Percentiles rank a stretch among this genome's conserved stretches.
Evolutionary conservation across 163 green algal genomes (phyloP).

Genomic region (Trebouxia gelatinosa): DNA sequence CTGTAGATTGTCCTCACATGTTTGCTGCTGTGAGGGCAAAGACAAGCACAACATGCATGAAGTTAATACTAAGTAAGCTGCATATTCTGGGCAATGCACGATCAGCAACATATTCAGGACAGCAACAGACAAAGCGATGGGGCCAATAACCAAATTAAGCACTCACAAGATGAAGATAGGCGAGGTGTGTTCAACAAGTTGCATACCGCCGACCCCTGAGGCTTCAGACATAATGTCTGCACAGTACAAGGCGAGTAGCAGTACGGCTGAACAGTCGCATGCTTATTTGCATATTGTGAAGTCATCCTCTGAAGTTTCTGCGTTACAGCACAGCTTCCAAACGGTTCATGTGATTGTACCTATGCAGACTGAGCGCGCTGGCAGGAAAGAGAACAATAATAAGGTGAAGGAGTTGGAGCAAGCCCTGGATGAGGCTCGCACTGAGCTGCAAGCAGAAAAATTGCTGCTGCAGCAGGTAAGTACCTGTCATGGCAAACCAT

Average conservation of each 20-base stretch:
- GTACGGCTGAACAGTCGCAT: background rate
- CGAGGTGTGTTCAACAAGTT: background rate
- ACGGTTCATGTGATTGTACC: background rate
- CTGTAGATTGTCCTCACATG: no score
- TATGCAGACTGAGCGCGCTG: background rate
- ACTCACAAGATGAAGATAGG: background rate
- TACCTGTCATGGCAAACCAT: background rate
- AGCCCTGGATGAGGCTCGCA: background rate
- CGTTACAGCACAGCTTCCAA: background rate
- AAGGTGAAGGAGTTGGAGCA: background rate
- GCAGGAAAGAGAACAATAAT: background rate
- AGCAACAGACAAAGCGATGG: no score
- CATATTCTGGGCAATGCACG: no score
- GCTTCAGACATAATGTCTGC: no score
- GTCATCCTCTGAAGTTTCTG: background rate
- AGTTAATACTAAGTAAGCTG: no score
- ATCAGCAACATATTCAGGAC: no score
- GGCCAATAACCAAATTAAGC: no score
- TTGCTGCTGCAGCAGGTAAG: conserved; percentile 24
- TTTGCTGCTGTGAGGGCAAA: no score
- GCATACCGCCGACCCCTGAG: no score
- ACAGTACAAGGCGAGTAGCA: no score
- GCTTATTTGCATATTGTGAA: no score
- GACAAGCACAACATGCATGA: no score
- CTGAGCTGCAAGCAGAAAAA: conserved; percentile 7